These are phyloP conservation scores for Yarrowia yakushimensis DNA, from an alignment of 805 yeast species.

Conservation along the genomic window DNA sequence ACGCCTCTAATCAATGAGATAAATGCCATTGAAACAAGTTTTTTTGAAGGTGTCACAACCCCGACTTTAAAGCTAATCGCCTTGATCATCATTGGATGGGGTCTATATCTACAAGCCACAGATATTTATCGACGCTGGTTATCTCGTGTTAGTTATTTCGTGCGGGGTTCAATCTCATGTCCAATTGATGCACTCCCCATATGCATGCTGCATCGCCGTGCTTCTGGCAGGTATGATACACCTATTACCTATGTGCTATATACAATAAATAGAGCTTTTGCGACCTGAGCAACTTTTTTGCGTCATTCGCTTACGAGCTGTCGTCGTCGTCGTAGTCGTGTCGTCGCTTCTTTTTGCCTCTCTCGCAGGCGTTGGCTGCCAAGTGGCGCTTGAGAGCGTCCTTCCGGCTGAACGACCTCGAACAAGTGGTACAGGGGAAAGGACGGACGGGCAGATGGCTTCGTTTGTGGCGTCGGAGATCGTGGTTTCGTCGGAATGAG, in stretches of 20 bases:
- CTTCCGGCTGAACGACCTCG: conserved; percentile 22
- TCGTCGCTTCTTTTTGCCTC: conserved; percentile 24
- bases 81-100: neutral
- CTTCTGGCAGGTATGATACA: conserved; percentile 17
- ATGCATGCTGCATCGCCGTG: neutral
- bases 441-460: conserved; percentile 24
- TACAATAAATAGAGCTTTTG: conserved; percentile 9
- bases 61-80: neutral
- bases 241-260: conserved; percentile 11
- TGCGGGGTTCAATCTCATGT: too few relatives aligned
- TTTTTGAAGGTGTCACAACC: too few relatives aligned
- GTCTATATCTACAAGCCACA: neutral
- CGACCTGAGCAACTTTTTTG: too few relatives aligned
- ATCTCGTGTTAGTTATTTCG: neutral
- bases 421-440: conserved; percentile 20
- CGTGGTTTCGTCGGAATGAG: conserved; percentile 23
- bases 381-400: conserved; percentile 25
- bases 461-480: conserved; percentile 8
- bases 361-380: conserved; percentile 25
- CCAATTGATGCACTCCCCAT: neutral
- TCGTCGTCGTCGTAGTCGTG: conserved; percentile 10
- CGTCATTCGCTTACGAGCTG: neutral
- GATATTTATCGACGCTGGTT: neutral
- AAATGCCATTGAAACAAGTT: too few relatives aligned
- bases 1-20: neutral